phyloP scores from a whole-genome alignment of 129 eudicot species.

The Helianthus tuberosus region DNA sequence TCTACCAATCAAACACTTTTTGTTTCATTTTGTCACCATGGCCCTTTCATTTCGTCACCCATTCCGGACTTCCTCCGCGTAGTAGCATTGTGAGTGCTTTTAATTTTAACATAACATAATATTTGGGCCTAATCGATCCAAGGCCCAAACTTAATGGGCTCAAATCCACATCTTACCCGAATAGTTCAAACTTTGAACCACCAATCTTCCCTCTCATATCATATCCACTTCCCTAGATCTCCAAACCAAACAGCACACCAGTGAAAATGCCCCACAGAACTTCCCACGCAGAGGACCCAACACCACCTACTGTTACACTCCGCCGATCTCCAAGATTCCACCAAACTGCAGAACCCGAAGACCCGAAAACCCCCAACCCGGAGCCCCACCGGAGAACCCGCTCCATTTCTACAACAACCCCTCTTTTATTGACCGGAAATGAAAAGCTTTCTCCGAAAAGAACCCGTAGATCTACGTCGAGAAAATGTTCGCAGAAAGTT shows the following conservation, averaged over 20 bases:
- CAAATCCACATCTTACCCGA: no score
- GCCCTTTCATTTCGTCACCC: no score
- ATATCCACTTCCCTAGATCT: not conserved
- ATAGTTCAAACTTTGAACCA: constrained; percentile 5
- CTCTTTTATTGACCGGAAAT: not conserved
- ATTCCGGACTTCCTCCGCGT: no score
- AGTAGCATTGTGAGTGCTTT: no score
- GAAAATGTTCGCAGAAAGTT: constrained; percentile 5
- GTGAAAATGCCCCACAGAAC: constrained; percentile 57
- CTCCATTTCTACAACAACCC: not conserved
- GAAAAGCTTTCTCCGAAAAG: constrained; percentile 9
- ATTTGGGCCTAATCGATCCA: not conserved
- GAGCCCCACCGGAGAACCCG: constrained; percentile 31
- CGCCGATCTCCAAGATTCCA: constrained; percentile 67
- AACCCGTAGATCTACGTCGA: constrained; percentile 6
- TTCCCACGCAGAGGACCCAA: constrained; percentile 23
- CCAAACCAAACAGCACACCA: constrained; percentile 18
- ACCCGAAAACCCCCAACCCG: constrained; percentile 34
- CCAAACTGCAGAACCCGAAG: constrained; percentile 20
- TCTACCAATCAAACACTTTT: no score
- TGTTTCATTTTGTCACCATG: no score
- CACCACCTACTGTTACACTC: constrained; percentile 27
- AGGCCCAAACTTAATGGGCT: not conserved
- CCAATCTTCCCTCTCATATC: not conserved
- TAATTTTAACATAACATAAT: not conserved